phyloP scores from a whole-genome alignment of 2,329 filamentous ascomycete species.

The Colletotrichum falcatum region DNA sequence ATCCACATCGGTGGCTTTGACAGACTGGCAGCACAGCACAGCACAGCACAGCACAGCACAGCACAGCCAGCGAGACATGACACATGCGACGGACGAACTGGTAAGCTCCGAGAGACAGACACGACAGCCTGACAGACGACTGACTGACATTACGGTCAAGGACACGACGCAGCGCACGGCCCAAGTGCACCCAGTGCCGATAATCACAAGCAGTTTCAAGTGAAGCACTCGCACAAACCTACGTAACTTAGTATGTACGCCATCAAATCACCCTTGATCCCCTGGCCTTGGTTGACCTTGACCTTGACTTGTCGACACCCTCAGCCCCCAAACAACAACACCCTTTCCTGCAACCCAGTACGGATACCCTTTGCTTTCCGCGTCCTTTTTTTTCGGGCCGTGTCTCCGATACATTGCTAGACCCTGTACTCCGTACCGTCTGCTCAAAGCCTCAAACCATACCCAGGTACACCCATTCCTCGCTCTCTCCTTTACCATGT shows the following conservation, averaged over 20 bases:
- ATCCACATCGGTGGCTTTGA: neutral
- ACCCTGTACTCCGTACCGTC: neutral
- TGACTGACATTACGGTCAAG: too few species aligned
- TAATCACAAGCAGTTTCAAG: conserved; percentile 31
- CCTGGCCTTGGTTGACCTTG: too few species aligned
- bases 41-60: neutral
- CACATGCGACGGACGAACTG: neutral
- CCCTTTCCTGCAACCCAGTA: neutral
- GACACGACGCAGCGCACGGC: neutral
- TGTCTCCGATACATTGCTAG: conserved; percentile 1
- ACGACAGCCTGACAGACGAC: neutral
- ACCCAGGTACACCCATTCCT: too few species aligned
- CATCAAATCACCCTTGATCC: too few species aligned
- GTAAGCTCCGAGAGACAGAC: neutral
- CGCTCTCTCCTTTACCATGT: neutral
- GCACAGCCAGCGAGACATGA: neutral
- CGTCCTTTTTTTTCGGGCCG: neutral
- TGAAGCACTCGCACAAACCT: conserved; percentile 33
- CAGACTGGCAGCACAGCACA: neutral
- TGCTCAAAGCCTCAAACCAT: too few species aligned
- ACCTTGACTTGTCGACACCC: neutral
- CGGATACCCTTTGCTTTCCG: too few species aligned
- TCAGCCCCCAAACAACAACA: neutral
- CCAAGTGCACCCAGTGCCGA: neutral
- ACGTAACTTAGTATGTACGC: neutral